Evolutionary conservation across 768 basidiomycete genomes (phyloP).

Genomic region (Pulveroboletus ravenelii): DNA sequence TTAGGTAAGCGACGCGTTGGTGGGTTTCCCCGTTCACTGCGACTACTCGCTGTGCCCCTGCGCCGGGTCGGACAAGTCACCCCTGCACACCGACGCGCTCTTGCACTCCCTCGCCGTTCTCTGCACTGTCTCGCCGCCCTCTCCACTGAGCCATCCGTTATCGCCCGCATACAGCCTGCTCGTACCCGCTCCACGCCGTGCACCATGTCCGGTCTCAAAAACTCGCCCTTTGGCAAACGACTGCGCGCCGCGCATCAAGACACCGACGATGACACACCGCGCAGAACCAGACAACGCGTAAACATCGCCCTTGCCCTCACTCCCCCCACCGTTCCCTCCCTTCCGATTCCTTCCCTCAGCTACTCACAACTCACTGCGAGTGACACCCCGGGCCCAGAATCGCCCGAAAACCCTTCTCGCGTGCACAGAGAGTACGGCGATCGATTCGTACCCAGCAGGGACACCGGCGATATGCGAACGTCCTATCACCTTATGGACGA

Average conservation of each 20-base stretch:
- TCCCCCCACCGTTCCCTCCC: conserved; percentile 23
- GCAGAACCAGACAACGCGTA: conserved; percentile 48
- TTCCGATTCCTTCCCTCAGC: conserved; percentile 52
- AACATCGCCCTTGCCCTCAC: conserved; percentile 50
- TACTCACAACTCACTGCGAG: conserved; percentile 48
- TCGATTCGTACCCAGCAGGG: conserved; percentile 63
- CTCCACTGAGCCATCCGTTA: not conserved
- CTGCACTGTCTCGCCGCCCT: not conserved
- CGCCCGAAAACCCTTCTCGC: conserved; percentile 32
- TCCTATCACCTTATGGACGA: conserved; percentile 59
- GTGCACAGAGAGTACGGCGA: conserved; percentile 43
- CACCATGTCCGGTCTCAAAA: conserved; percentile 71
- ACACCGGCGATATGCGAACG: conserved; percentile 56
- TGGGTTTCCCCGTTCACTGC: conserved; percentile 6
- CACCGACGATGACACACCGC: conserved; percentile 46
- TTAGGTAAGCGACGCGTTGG: conserved; percentile 34
- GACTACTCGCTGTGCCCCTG: conserved; percentile 8
- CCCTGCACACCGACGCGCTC: not conserved
- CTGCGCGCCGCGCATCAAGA: conserved; percentile 70
- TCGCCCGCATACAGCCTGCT: not conserved
- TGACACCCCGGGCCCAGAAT: conserved; percentile 44
- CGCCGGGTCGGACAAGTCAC: conserved; percentile 15
- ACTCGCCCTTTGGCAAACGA: conserved; percentile 80
- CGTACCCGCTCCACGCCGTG: not conserved
- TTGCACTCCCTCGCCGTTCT: not conserved